Percentiles rank a stretch among this genome's conserved stretches.
These are phyloP conservation scores for Candolleomyces eurysporus DNA, from an alignment of 768 basidiomycete genomes.

Conservation along the genomic window DNA sequence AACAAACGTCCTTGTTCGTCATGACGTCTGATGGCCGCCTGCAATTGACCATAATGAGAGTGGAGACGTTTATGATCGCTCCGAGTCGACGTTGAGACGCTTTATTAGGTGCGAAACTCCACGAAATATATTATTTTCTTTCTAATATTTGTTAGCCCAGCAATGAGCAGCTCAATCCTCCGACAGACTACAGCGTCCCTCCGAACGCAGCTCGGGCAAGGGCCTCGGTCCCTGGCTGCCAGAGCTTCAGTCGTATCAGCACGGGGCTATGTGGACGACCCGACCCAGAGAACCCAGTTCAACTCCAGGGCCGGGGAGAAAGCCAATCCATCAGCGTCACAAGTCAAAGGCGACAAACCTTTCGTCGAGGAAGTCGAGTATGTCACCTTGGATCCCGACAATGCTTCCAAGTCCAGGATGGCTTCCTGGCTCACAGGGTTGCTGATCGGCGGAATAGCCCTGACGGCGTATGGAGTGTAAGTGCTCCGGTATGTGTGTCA, in stretches of 20 bases:
- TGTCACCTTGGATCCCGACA: too few relatives aligned
- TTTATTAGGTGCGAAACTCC: too few relatives aligned
- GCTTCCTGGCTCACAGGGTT: neutral
- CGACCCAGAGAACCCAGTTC: too few relatives aligned
- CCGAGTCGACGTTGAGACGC: too few relatives aligned
- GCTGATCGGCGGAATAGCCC: neutral
- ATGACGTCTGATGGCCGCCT: neutral
- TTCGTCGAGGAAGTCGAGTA: too few relatives aligned
- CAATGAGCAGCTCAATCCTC: neutral
- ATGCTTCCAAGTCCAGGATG: neutral
- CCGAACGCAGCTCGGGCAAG: too few relatives aligned
- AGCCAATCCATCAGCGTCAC: too few relatives aligned
- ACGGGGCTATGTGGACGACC: too few relatives aligned
- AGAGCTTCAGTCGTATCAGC: too few relatives aligned
- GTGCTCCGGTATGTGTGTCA: neutral
- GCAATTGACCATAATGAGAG: neutral
- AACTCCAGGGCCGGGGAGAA: too few relatives aligned
- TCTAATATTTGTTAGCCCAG: neutral
- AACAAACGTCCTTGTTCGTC: neutral
- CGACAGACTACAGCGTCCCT: neutral
- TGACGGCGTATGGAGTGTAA: slow-evolving; percentile 4
- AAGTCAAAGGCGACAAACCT: too few relatives aligned
- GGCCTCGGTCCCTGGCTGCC: too few relatives aligned
- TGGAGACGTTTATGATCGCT: neutral
- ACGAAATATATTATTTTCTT: neutral